Evolutionary conservation across 768 basidiomycete species (phyloP).

Genomic region (Collybia sordida): DNA sequence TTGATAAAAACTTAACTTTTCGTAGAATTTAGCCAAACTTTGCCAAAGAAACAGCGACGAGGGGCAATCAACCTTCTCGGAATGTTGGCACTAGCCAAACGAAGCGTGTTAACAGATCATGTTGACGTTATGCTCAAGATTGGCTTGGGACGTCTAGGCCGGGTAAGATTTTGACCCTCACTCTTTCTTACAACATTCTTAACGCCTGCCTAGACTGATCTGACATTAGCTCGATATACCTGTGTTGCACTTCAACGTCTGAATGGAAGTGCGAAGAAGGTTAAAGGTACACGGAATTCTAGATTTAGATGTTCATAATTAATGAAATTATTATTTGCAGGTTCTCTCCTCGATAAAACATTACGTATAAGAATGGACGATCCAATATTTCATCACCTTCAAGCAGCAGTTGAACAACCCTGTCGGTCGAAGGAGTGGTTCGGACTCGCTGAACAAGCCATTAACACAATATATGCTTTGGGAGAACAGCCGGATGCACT

Average conservation of each 20-base stretch:
- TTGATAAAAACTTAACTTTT: neutral
- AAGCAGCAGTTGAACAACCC: slow-evolving; percentile 77
- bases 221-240: slow-evolving; percentile 89
- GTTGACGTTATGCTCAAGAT: slow-evolving; percentile 85
- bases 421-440: slow-evolving; percentile 94
- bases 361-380: slow-evolving; percentile 86
- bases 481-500: slow-evolving; percentile 91
- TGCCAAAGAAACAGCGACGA: slow-evolving; percentile 85
- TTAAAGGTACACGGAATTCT: slow-evolving; percentile 68
- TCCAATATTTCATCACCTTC: slow-evolving; percentile 79
- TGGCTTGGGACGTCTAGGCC: slow-evolving; percentile 82
- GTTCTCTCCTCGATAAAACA: slow-evolving; percentile 85
- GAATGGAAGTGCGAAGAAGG: slow-evolving; percentile 93
- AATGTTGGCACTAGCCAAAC: slow-evolving; percentile 90
- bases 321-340: slow-evolving; percentile 34
- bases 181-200: neutral
- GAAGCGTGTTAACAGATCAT: slow-evolving; percentile 70
- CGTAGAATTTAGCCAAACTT: slow-evolving; percentile 67
- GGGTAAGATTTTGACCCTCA: slow-evolving; percentile 42
- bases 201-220: slow-evolving; percentile 58
- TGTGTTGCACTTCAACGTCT: slow-evolving; percentile 91
- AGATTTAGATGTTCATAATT: neutral
- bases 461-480: slow-evolving; percentile 94
- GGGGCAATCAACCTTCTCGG: slow-evolving; percentile 97
- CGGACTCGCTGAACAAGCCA: slow-evolving; percentile 91